Conservation (phyloP, 1,284 basidiomycete species). For the Trichosporon sp. region DNA sequence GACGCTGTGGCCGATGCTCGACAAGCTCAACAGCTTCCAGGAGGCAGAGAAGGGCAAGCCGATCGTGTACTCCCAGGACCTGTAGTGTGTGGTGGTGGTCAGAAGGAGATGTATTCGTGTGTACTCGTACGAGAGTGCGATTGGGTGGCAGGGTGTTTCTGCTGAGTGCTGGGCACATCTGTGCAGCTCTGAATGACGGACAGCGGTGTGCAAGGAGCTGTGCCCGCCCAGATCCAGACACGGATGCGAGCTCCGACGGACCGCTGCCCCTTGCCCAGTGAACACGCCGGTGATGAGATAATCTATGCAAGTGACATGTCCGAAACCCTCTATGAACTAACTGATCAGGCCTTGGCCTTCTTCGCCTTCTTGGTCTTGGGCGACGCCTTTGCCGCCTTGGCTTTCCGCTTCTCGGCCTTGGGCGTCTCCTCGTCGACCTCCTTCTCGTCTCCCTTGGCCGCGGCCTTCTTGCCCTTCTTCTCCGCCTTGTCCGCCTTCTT, state of each 20-base stretch:
- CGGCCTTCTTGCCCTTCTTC: conserved; percentile 7
- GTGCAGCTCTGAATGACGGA: too few species aligned
- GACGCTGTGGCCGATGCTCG: conserved; percentile 58
- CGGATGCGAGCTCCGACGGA: too few species aligned
- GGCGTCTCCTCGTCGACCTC: conserved; percentile 22
- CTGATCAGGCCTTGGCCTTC: neutral
- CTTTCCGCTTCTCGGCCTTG: conserved; percentile 11
- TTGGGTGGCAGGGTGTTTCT: too few species aligned
- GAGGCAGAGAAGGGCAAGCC: conserved; percentile 50
- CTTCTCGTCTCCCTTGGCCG: conserved; percentile 16
- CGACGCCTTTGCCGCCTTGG: conserved; percentile 17
- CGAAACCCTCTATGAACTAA: neutral
- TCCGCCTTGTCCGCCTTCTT: conserved; percentile 22
- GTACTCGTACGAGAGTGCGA: too few species aligned
- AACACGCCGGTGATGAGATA: too few species aligned
- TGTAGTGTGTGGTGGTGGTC: neutral
- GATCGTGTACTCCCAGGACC: conserved; percentile 57
- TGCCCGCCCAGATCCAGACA: too few species aligned
- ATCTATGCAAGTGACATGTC: neutral
- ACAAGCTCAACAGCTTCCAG: conserved; percentile 60
- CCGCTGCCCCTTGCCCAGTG: too few species aligned
- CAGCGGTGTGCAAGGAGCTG: too few species aligned
- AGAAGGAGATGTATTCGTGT: neutral
- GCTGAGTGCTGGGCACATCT: too few species aligned
- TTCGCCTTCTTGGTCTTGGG: conserved; percentile 18